Evolutionary conservation across 1,284 basidiomycete species (phyloP).

Genomic region (Leccinum pallidistipes): DNA sequence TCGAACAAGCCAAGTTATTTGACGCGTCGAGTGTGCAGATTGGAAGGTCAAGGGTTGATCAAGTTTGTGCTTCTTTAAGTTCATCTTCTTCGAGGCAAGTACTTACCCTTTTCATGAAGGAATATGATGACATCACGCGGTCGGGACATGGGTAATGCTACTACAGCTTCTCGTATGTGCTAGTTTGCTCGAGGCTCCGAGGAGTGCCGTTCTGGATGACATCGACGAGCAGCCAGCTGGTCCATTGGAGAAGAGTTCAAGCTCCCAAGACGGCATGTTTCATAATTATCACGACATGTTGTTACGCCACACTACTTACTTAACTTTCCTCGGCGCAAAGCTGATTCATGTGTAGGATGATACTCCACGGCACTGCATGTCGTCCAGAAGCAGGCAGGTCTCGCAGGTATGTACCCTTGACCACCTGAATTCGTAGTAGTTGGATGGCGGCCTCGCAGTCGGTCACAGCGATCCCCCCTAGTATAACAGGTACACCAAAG

Average conservation of each 20-base stretch:
- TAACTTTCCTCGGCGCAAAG: neutral
- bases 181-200: neutral
- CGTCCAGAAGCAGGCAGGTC: constrained; percentile 43
- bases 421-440: constrained; percentile 48
- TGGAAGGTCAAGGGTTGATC: neutral
- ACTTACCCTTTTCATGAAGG: neutral
- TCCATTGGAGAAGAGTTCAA: constrained; percentile 41
- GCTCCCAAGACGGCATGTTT: constrained; percentile 45
- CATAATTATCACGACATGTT: constrained; percentile 46
- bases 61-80: neutral
- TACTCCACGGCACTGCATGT: constrained; percentile 51
- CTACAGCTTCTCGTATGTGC: neutral
- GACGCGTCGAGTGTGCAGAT: neutral
- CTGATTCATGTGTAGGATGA: constrained; percentile 39
- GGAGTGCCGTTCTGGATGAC: neutral
- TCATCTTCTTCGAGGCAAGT: constrained; percentile 1
- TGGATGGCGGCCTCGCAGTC: constrained; percentile 52
- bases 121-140: neutral
- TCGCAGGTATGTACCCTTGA: constrained; percentile 46
- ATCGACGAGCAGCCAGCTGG: neutral
- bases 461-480: constrained; percentile 61
- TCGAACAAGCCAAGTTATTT: neutral
- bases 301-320: constrained; percentile 25
- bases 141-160: constrained; percentile 9
- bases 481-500: constrained; percentile 57